These are phyloP conservation scores for Ulmus americana DNA, from an alignment of 331 rosid species.

Conservation along the genomic window DNA sequence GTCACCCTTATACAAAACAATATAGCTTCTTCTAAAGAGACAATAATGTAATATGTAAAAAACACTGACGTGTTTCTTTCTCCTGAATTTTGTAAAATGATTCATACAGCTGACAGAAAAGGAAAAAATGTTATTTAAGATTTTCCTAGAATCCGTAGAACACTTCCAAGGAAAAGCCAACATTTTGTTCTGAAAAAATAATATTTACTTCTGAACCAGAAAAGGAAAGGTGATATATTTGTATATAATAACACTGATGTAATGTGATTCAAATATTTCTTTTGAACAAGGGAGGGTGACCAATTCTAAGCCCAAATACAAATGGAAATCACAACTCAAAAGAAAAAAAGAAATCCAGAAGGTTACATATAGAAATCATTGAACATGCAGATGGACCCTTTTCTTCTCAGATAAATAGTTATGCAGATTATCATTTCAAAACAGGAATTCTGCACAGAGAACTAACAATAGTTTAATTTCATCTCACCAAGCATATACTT, in stretches of 20 bases:
- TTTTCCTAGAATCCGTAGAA: no score
- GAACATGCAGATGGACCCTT: no score
- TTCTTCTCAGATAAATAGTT: not conserved
- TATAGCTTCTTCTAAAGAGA: not conserved
- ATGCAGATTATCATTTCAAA: not conserved
- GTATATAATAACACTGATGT: not conserved
- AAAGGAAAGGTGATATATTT: no score
- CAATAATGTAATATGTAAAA: not conserved
- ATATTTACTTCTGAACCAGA: no score
- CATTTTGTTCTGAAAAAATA: no score
- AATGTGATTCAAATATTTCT: not conserved
- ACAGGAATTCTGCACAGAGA: not conserved
- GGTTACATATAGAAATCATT: no score
- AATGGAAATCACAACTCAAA: not conserved
- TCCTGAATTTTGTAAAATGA: not conserved
- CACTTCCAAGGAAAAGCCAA: no score
- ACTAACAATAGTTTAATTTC: not conserved
- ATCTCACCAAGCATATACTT: not conserved
- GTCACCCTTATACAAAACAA: not conserved
- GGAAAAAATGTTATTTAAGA: no score
- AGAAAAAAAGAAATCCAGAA: not conserved
- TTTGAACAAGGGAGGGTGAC: not conserved
- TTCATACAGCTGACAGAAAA: no score
- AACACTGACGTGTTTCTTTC: not conserved
- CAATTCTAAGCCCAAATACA: not conserved